These are phyloP conservation scores for Didymellaceae sp. DNA, from an alignment of 2,329 filamentous ascomycete genomes.

Conservation along the genomic window DNA sequence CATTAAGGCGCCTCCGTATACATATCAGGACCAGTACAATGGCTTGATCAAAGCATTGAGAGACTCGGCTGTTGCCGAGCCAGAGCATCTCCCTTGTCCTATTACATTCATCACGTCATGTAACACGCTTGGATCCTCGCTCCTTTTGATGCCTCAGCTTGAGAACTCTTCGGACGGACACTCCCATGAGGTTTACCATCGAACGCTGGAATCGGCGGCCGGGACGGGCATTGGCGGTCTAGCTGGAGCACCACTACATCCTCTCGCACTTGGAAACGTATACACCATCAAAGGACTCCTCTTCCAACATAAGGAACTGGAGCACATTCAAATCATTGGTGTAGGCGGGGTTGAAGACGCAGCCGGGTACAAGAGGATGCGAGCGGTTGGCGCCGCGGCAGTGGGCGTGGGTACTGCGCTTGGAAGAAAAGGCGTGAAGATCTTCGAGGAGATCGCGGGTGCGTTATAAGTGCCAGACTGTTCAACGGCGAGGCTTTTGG, in stretches of 20 bases:
- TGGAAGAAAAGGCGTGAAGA: conserved; percentile 65
- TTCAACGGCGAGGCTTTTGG: neutral
- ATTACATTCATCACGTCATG: conserved; percentile 75
- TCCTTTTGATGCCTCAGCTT: conserved; percentile 58
- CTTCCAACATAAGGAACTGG: conserved; percentile 57
- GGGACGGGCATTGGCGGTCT: conserved; percentile 70
- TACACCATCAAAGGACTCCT: conserved; percentile 68
- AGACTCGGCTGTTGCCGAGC: conserved; percentile 29
- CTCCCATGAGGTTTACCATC: conserved; percentile 25
- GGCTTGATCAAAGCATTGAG: conserved; percentile 62
- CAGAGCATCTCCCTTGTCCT: conserved; percentile 37
- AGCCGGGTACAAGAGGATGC: conserved; percentile 68
- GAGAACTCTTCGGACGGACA: conserved; percentile 17
- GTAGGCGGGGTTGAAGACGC: conserved; percentile 74
- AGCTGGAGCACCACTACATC: conserved; percentile 74
- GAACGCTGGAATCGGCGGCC: conserved; percentile 59
- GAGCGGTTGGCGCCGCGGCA: conserved; percentile 66
- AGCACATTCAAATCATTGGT: conserved; percentile 69
- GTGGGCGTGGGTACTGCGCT: conserved; percentile 73
- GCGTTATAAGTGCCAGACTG: conserved; percentile 3
- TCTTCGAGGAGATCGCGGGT: conserved; percentile 66
- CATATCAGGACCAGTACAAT: conserved; percentile 69
- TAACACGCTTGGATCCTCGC: conserved; percentile 74
- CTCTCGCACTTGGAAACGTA: conserved; percentile 77
- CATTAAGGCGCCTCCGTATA: conserved; percentile 80